These are phyloP conservation scores for Rhypophila decipiens DNA, from an alignment of 495 filamentous ascomycete genomes.

Conservation along the genomic window DNA sequence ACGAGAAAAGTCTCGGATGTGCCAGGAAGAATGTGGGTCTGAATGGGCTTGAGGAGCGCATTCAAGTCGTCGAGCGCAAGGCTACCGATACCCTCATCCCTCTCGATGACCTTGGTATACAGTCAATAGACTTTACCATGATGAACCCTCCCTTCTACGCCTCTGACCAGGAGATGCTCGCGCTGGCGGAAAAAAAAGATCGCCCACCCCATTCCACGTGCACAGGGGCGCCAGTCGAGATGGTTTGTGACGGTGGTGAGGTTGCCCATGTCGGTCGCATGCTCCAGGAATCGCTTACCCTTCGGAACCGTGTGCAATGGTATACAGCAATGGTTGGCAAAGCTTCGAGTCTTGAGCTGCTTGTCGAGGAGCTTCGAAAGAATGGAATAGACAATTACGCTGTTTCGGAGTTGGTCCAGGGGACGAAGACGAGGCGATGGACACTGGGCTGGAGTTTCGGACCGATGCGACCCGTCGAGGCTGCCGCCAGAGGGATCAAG, in stretches of 20 bases:
- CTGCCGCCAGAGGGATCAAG: slow-evolving; percentile 49
- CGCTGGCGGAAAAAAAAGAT: slow-evolving; percentile 57
- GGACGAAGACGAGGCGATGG: slow-evolving; percentile 77
- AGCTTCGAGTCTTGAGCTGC: slow-evolving; percentile 56
- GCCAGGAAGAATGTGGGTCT: slow-evolving; percentile 55
- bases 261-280: slow-evolving; percentile 70
- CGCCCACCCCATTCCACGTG: slow-evolving; percentile 69
- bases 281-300: slow-evolving; percentile 61
- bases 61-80: slow-evolving; percentile 53
- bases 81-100: slow-evolving; percentile 55
- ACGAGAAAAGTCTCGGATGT: slow-evolving; percentile 59
- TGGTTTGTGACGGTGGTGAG: slow-evolving; percentile 84
- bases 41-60: slow-evolving; percentile 60
- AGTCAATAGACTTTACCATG: slow-evolving; percentile 78
- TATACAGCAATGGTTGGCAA: slow-evolving; percentile 92
- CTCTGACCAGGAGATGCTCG: slow-evolving; percentile 60
- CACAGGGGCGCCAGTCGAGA: slow-evolving; percentile 76
- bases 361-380: slow-evolving; percentile 56
- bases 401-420: slow-evolving; percentile 73
- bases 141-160: slow-evolving; percentile 93
- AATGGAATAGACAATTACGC: slow-evolving; percentile 70
- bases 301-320: slow-evolving; percentile 65
- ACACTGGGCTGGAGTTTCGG: slow-evolving; percentile 82
- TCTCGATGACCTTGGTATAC: slow-evolving; percentile 45
- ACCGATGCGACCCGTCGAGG: slow-evolving; percentile 56